Conservation (phyloP, 345 rosid genomes). For the Salix brachista region DNA sequence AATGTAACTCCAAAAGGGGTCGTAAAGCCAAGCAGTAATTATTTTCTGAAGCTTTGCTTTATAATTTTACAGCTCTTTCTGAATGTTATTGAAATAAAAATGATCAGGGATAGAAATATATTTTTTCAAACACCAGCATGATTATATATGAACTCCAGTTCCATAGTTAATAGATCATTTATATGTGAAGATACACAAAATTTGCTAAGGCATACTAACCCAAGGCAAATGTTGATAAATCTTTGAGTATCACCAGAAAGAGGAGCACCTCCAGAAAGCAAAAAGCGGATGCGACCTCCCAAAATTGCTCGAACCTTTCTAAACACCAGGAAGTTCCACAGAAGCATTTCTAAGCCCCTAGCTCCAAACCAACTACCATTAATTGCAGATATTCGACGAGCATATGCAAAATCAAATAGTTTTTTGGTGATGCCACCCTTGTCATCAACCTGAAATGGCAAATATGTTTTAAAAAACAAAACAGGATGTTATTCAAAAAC, state of each 20-base stretch:
- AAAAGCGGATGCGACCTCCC: constrained; percentile 87
- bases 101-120: background rate
- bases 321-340: constrained; percentile 88
- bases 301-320: constrained; percentile 74
- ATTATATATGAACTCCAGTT: background rate
- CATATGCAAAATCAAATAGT: constrained; percentile 85
- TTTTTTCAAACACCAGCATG: background rate
- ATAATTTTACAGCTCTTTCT: background rate
- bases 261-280: constrained; percentile 99
- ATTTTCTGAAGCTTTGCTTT: background rate
- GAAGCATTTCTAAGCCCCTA: constrained; percentile 77
- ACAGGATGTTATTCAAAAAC: constrained; percentile 1
- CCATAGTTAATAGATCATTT: background rate
- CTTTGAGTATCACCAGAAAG: constrained; percentile 95
- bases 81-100: background rate
- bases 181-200: constrained; percentile 9
- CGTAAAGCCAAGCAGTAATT: background rate
- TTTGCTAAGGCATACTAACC: constrained; percentile 48
- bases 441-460: constrained; percentile 60
- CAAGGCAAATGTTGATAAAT: constrained; percentile 95
- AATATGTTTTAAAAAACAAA: constrained; percentile 8
- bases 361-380: constrained; percentile 97
- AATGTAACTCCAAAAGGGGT: background rate
- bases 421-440: constrained; percentile 77
- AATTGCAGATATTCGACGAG: constrained; percentile 85